Evolutionary conservation across 495 filamentous ascomycete genomes (phyloP).

Genomic region (Hypoxylon fragiforme): DNA sequence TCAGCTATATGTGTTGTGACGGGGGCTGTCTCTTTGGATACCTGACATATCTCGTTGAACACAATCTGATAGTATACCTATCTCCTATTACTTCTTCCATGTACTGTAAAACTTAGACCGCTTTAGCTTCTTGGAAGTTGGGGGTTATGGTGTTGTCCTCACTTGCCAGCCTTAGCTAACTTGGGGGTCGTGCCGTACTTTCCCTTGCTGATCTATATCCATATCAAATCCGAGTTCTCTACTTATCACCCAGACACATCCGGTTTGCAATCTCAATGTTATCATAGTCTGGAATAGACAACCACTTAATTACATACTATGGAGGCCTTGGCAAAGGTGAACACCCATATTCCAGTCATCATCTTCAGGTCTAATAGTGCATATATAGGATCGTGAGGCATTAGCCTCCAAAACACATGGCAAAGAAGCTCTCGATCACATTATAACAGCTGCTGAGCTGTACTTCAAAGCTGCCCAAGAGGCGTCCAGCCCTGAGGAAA

Average conservation of each 20-base stretch:
- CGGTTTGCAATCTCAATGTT: no score
- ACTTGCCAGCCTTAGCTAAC: slow-evolving; percentile 11
- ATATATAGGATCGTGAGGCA: slow-evolving; percentile 64
- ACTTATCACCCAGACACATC: background rate
- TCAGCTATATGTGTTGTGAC: slow-evolving; percentile 8
- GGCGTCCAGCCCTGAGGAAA: slow-evolving; percentile 57
- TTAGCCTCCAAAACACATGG: slow-evolving; percentile 57
- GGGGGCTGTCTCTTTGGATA: background rate
- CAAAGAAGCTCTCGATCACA: slow-evolving; percentile 69
- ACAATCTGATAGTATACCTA: background rate
- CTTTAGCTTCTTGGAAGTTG: no score
- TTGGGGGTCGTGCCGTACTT: background rate
- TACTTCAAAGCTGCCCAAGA: slow-evolving; percentile 73
- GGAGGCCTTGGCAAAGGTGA: slow-evolving; percentile 50
- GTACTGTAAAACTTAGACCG: background rate
- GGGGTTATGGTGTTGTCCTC: slow-evolving; percentile 6
- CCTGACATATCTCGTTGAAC: slow-evolving; percentile 7
- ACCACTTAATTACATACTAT: no score
- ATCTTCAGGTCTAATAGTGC: slow-evolving; percentile 34
- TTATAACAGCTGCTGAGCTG: slow-evolving; percentile 73
- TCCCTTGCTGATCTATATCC: background rate
- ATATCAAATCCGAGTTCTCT: background rate
- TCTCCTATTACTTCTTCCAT: background rate
- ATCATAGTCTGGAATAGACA: no score
- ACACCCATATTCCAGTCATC: background rate